Percentiles rank a stretch among this genome's conserved stretches.
These are phyloP conservation scores for Lactarius sanguifluus DNA, from an alignment of 768 basidiomycete species.

Conservation along the genomic window DNA sequence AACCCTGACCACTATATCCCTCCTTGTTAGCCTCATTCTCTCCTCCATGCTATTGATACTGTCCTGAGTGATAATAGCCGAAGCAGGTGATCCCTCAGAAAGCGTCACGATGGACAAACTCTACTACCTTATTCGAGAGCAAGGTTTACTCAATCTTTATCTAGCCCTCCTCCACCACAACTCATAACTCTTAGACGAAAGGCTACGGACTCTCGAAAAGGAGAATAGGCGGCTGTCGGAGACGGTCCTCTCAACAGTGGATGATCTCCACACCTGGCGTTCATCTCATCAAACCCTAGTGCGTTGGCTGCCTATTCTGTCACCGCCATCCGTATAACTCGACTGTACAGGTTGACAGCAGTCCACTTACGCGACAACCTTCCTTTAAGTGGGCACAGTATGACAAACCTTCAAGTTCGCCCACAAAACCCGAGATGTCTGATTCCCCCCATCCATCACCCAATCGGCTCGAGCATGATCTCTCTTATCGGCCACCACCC, in stretches of 20 bases:
- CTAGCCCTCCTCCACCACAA: constrained; percentile 6
- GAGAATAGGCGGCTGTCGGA: constrained; percentile 72
- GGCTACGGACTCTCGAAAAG: constrained; percentile 68
- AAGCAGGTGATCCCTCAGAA: constrained; percentile 54
- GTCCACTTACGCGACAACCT: constrained; percentile 63
- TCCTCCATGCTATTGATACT: constrained; percentile 4
- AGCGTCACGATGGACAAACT: constrained; percentile 64
- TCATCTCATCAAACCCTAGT: constrained; percentile 23
- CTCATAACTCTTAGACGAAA: constrained; percentile 50
- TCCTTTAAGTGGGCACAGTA: constrained; percentile 91
- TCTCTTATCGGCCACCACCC: constrained; percentile 31
- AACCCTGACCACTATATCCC: constrained; percentile 83
- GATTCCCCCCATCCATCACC: constrained; percentile 84
- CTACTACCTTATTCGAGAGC: constrained; percentile 65
- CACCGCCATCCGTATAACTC: constrained; percentile 29
- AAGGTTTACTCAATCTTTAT: constrained; percentile 49
- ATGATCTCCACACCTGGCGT: constrained; percentile 56
- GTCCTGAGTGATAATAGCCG: constrained; percentile 43
- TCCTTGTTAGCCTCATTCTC: constrained; percentile 60
- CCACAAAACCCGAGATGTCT: constrained; percentile 66
- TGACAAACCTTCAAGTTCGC: constrained; percentile 73
- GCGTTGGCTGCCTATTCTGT: constrained; percentile 34
- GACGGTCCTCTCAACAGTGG: constrained; percentile 59
- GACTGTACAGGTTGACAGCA: constrained; percentile 38
- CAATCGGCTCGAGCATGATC: constrained; percentile 72